Conservation (phyloP, 805 yeast species). For the Lipomyces orientalis region DNA sequence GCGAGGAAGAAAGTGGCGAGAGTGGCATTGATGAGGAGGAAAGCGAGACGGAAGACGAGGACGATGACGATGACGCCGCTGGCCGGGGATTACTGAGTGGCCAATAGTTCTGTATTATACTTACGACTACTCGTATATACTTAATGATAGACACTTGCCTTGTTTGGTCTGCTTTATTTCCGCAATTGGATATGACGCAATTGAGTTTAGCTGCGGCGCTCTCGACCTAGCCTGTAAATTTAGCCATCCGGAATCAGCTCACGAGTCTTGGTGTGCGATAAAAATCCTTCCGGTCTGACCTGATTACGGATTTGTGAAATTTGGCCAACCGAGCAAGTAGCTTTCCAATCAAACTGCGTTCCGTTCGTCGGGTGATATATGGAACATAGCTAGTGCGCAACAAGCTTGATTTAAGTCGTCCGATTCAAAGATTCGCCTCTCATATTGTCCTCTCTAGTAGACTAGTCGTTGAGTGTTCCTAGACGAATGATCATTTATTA, state of each 20-base stretch:
- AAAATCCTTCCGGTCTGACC: no score
- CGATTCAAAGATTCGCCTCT: background rate
- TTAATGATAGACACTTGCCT: background rate
- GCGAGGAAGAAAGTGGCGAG: conserved; percentile 37
- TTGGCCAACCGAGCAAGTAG: no score
- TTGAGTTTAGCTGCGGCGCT: background rate
- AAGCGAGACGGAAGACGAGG: background rate
- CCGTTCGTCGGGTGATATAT: background rate
- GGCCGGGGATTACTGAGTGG: conserved; percentile 42
- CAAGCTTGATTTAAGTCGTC: no score
- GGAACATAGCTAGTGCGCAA: background rate
- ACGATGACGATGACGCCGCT: conserved; percentile 27
- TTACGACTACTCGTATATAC: background rate
- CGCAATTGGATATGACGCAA: background rate
- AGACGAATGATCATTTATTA: background rate
- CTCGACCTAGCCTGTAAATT: background rate
- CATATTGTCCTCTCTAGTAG: background rate
- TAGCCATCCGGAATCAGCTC: no score
- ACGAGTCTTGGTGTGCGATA: no score
- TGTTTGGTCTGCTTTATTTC: background rate
- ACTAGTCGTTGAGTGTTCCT: background rate
- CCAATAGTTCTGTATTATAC: conserved; percentile 14
- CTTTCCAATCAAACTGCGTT: no score
- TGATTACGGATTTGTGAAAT: no score
- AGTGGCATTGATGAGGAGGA: conserved; percentile 41